Base-by-base conservation (phyloP, 805 yeast genomes). In the Candida sphagnicola region DNA sequence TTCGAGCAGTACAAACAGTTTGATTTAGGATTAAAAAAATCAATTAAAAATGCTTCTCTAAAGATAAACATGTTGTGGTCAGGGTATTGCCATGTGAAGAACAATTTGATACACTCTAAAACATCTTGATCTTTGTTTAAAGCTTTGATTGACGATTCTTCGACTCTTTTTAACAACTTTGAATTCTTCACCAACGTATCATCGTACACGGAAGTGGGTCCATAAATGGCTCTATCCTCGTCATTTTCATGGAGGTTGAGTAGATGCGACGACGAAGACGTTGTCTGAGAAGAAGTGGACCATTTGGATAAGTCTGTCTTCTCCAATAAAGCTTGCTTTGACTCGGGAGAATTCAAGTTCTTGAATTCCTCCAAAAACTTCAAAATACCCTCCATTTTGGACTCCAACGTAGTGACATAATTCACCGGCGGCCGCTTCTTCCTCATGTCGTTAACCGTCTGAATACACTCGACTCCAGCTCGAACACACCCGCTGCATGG, bases 11-110 rank as follows among this genome's bases (percentile, higher is more conserved):
- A 79, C 29, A 73, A 62, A 31, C 72, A 65, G 43, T 69, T 63
- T 14, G 69, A 63, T 15, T 70, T 70, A 19, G 82, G 81, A 48
- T 75, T 69, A 54, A 78, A 78, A 52, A 79, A 78, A 39, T 80
- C 85, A 36, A 67, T 65, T 19, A 80, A 56, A 48, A 80, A 79
- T 12, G 81, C 76, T 46, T 80, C 86, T 42, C 85, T 60, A 49
- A 75, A 80, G n/a, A 80, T 68, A 47, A 78, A 80, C 61, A 75
- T 69, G 48, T 77, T 76, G 45, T 76, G 71, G 44, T 79, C 85
- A 3, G 85, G 85, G 45, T 80, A 80, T 43, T 76, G 73, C 80
- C 82, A 78, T n/a, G 69, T 70, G 53, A 78, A 80, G 52, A 80
- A 69, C n/a, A 67, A 53, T 46, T 64, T 58, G 25, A 66, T 40